Base-by-base conservation (phyloP, 805 yeast species). In the Zygotorulaspora sp. region DNA sequence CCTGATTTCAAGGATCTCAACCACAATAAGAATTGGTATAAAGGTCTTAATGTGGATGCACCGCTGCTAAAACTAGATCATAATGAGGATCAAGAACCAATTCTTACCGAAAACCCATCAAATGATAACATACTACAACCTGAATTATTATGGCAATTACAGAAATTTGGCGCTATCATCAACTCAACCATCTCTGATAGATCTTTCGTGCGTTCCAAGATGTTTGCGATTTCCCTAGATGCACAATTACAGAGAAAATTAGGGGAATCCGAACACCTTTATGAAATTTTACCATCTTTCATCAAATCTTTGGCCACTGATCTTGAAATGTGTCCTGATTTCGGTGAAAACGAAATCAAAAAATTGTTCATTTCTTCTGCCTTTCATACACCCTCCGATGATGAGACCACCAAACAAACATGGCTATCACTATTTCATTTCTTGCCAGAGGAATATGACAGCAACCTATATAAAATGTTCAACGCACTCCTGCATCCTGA, bases 371-470 rank as follows among this genome's bases (percentile, higher is more conserved):
- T 58, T 6, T 57, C 63, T 1, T 50, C 55, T 9, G 64, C 64
- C 17, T 37, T 45, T 14, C 52, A 57, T 30, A 45, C 38, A 25
- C 58, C 58, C 1, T 30, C 49, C 7, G 31, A 26, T 8, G 40
- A 43, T 11, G 47, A 47, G 15, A 48, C 50, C 5, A 36, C 48
- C 4, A 36, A 44, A 11, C 55, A 53, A 26, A 55, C 62, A 2
- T 39, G 40, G 22, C 42, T 60, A n/a, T 40, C 59, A 2, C 39
- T 57, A 16, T 48, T 61, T 27, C 63, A 59, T 35, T 61, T 61
- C 35, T 43, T 55, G 40, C 62, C 62, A 1, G 65, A 61, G 22
- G 63, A 61, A 32, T 61, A 56, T 33, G 58, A 58, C 13, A 25
- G 53, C 3, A 58, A 52, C 31, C 39, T 61, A 5, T 59, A 59